Evolutionary conservation across 176 grass and related monocot genomes (phyloP).

Genomic region (Avena insularis): DNA sequence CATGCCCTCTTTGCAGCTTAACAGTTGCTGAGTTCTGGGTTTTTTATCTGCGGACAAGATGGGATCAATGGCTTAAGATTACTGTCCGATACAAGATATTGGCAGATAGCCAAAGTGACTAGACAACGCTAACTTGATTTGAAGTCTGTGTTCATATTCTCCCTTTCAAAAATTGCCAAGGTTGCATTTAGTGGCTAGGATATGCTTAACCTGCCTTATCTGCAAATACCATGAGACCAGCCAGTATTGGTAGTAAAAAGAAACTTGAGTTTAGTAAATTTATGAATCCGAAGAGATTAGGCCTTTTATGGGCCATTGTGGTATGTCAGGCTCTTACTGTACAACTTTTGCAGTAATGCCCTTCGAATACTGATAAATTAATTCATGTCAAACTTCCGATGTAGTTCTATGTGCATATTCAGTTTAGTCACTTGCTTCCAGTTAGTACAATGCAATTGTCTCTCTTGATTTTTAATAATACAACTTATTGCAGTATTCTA

Average conservation of each 20-base stretch:
- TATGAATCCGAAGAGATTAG: conserved; percentile 8
- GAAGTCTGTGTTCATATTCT: not conserved
- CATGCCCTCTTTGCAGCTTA: not conserved
- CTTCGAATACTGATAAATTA: not conserved
- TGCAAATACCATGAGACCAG: conserved; percentile 18
- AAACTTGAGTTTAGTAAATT: conserved; percentile 18
- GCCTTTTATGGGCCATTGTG: not conserved
- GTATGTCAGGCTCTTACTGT: not conserved
- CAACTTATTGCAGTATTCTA: conserved; percentile 6
- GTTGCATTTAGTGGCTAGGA: not conserved
- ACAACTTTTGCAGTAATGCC: not conserved
- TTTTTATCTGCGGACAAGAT: not conserved
- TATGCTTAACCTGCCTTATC: not conserved
- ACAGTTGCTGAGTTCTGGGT: not conserved
- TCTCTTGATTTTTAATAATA: conserved; percentile 20
- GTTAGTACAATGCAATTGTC: not conserved
- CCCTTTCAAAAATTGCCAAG: not conserved
- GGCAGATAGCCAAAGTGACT: not conserved
- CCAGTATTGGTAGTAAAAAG: not conserved
- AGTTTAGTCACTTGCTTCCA: not conserved
- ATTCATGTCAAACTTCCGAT: conserved; percentile 7
- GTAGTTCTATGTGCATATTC: conserved; percentile 3
- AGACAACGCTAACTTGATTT: not conserved
- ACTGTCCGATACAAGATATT: not conserved
- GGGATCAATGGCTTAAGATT: not conserved